Evolutionary conservation across 129 eudicot genomes (phyloP).

Genomic region (Logfia minima): DNA sequence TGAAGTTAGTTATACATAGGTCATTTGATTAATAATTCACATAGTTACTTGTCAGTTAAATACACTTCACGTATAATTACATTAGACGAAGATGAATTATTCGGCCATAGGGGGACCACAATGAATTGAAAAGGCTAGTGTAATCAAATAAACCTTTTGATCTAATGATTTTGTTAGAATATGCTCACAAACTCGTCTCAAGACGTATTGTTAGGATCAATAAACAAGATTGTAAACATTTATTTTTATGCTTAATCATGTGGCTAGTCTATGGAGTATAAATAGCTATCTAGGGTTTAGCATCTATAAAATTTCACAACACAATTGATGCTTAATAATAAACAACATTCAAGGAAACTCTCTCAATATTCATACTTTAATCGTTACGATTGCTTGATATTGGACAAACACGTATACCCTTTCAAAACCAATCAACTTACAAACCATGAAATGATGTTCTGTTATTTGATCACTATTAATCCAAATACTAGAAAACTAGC

Average conservation of each 20-base stretch:
- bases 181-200: not conserved
- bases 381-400: no score
- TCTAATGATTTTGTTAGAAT: not conserved
- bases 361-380: no score
- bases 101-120: slow-evolving; percentile 20
- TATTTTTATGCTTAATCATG: no score
- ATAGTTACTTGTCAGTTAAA: not conserved
- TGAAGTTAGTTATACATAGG: slow-evolving; percentile 20
- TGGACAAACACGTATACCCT: not conserved
- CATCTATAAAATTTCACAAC: no score
- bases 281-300: no score
- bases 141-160: not conserved
- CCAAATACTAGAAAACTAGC: no score
- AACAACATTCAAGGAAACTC: no score
- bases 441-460: not conserved
- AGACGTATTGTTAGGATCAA: no score
- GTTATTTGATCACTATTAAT: not conserved
- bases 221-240: no score
- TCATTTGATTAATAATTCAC: slow-evolving; percentile 2
- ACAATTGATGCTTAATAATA: no score
- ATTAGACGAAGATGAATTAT: not conserved
- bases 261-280: no score
- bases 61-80: slow-evolving; percentile 10
- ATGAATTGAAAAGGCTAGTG: not conserved
- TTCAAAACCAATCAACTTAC: not conserved